Evolutionary conservation across 768 basidiomycete genomes (phyloP), one percentile per base, ranked within the genome.

Genomic region (Tulasnella sp.): DNA sequence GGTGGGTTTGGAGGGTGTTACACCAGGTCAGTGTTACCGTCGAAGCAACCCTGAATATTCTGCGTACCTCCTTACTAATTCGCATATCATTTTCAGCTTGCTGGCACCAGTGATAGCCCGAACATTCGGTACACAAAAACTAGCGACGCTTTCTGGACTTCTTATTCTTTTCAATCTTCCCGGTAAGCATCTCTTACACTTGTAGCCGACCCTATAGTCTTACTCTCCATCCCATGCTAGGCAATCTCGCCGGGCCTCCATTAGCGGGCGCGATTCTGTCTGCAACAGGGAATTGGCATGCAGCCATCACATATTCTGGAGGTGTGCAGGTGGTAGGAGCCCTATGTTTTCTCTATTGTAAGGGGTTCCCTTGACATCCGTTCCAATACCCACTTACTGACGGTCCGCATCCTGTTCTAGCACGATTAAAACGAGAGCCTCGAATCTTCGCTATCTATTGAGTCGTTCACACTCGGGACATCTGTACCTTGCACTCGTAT

Each of bases 1-100:
- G 73, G 73, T 11, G 65, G 71, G 42, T 67, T 72, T 51, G 73
- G 72, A 43, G 71, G 70, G 17, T 71, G 71, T 64, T 71, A 71
- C 63, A 63, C 72, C 43, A 59, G 58, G 58, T 51, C 8, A 26
- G 48, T 45, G 11, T 21, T n/a, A n/a, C 27, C 11, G 27, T n/a
- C n/a, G 27, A n/a, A 7, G 5, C 11, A 5, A 7, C n/a, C n/a
- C 47, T 11, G n/a, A 48, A 5, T 11, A 5, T n/a, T 23, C 34
- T 38, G 7, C 34, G 7, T 38, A 7, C 34, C 34, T 38, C 34
- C 15, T 38, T n/a, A n/a, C n/a, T n/a, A n/a, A n/a, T n/a, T n/a
- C n/a, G n/a, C n/a, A 11, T 48, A 45, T 26, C 55, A 21, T 21
- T 15, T 8, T 53, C 5, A 70, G 70, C 30, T 67, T 73, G 30